These are phyloP conservation scores for Gonapodya prolifera DNA, from an alignment of 192 early-diverging fungal species.

Conservation along the genomic window DNA sequence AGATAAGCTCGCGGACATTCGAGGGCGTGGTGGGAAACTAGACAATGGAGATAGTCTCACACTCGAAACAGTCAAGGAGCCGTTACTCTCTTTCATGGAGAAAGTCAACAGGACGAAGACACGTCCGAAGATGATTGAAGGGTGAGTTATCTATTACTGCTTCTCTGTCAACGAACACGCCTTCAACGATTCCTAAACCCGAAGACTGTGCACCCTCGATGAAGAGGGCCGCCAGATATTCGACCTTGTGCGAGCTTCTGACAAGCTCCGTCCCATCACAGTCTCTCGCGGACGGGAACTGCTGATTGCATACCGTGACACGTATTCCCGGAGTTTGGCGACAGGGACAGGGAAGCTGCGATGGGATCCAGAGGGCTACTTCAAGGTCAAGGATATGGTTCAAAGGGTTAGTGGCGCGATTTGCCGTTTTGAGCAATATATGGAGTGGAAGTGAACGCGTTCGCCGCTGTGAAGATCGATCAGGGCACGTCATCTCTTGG, in stretches of 20 bases:
- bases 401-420: background rate
- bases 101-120: background rate
- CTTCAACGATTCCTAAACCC: background rate
- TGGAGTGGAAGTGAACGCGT: too few relatives aligned
- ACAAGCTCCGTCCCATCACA: background rate
- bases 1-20: background rate
- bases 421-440: too few relatives aligned
- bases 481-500: background rate
- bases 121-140: background rate
- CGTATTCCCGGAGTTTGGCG: background rate
- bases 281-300: background rate
- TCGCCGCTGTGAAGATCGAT: background rate
- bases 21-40: background rate
- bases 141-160: background rate
- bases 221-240: background rate
- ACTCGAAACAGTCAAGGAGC: background rate
- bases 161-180: background rate
- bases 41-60: background rate
- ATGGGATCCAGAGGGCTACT: background rate
- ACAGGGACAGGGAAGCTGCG: background rate
- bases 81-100: background rate
- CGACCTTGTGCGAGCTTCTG: background rate
- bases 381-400: background rate
- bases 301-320: background rate
- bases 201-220: background rate